phyloP scores from a whole-genome alignment of 75 land plant species.

The Adiantum capillusveneris region DNA sequence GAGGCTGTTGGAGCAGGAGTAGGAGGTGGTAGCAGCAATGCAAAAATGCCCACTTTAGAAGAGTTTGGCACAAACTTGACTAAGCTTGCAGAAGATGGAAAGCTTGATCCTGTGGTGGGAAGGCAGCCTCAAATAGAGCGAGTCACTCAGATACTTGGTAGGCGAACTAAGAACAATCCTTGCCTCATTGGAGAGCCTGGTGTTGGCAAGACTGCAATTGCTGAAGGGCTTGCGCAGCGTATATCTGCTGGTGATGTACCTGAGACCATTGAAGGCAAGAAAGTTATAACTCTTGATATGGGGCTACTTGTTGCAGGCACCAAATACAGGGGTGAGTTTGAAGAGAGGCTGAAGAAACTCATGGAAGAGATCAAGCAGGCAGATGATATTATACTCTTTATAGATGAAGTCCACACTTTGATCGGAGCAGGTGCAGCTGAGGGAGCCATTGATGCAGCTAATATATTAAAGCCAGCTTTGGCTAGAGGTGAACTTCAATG shows the following conservation, averaged over 20 bases:
- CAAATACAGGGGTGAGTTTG: conserved; percentile 65
- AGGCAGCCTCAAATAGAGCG: conserved; percentile 48
- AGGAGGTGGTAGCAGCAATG: conserved; percentile 77
- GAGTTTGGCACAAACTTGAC: conserved; percentile 97
- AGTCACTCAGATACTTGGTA: conserved; percentile 47
- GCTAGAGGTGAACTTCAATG: conserved; percentile 59
- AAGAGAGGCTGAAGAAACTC: conserved; percentile 50
- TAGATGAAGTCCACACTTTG: conserved; percentile 63
- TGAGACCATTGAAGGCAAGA: conserved; percentile 58
- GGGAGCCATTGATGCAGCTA: conserved; percentile 64
- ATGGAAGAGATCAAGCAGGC: conserved; percentile 58
- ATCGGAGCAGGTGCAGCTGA: conserved; percentile 76
- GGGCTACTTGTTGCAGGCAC: conserved; percentile 63
- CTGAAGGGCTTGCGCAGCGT: conserved; percentile 59
- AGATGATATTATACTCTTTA: conserved; percentile 64
- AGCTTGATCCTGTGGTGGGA: conserved; percentile 71
- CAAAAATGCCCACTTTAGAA: conserved; percentile 95
- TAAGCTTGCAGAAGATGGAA: conserved; percentile 85
- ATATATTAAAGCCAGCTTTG: conserved; percentile 55
- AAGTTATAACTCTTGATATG: conserved; percentile 63
- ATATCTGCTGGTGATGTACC: conserved; percentile 61
- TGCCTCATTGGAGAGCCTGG: conserved; percentile 71
- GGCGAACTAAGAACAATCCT: conserved; percentile 70
- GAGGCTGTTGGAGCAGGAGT: conserved; percentile 86
- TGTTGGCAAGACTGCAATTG: conserved; percentile 77